Evolutionary conservation across 2,329 filamentous ascomycete species (phyloP).

Genomic region (Neopestalotiopsis sp.): DNA sequence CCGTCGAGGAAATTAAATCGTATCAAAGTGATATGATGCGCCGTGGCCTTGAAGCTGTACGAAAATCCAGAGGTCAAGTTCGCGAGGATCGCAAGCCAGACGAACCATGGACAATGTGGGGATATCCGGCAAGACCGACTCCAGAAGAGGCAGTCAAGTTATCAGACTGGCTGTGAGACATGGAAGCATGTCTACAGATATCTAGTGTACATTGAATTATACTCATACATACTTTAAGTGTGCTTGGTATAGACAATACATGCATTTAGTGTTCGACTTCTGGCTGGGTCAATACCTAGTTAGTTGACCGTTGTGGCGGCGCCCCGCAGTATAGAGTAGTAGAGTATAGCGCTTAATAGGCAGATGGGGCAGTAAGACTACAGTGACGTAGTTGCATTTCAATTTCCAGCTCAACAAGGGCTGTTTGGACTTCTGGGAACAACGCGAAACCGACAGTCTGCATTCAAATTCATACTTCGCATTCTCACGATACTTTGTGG

Average conservation of each 20-base stretch:
- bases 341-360: background rate
- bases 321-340: background rate
- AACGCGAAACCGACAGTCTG: background rate
- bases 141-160: slow-evolving; percentile 6
- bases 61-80: background rate
- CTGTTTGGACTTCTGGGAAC: background rate
- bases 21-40: background rate
- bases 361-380: background rate
- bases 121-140: background rate
- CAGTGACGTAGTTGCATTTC: background rate
- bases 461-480: too few relatives aligned
- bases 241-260: background rate
- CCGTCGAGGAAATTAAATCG: background rate
- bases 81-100: background rate
- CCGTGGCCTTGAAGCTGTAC: slow-evolving; percentile 7
- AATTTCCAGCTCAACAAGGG: background rate
- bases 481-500: background rate
- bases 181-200: background rate
- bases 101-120: slow-evolving; percentile 11
- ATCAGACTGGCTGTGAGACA: background rate
- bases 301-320: background rate
- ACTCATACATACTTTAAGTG: background rate
- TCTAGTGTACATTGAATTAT: background rate
- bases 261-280: background rate
- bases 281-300: background rate